Evolutionary conservation across 2,329 filamentous ascomycete genomes (phyloP).

Genomic region (Macroventuria anomochaeta): DNA sequence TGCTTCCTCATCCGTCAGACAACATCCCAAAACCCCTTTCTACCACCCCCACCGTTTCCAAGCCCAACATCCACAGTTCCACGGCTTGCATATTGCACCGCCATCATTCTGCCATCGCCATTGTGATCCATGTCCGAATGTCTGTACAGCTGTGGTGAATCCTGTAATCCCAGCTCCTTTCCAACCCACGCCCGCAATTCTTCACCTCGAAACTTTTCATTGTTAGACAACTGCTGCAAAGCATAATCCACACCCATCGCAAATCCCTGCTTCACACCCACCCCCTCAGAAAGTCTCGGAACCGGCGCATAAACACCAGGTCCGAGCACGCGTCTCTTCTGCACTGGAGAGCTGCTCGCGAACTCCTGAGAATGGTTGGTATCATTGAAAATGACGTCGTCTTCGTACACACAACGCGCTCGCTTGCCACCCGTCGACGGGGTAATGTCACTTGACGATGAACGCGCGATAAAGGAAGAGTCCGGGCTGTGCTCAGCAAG

Average conservation of each 20-base stretch:
- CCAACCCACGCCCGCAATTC: neutral
- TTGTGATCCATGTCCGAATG: too few species aligned
- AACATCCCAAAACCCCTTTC: constrained; percentile 9
- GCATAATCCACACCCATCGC: neutral
- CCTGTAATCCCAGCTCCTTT: neutral
- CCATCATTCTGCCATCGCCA: too few species aligned
- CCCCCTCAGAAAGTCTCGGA: neutral
- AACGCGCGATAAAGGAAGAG: neutral
- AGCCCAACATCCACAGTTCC: too few species aligned
- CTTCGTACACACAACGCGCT: neutral
- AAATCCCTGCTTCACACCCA: neutral
- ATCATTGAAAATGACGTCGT: too few species aligned
- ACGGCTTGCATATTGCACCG: too few species aligned
- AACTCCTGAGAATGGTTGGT: neutral
- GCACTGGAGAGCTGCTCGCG: neutral
- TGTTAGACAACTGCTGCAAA: neutral
- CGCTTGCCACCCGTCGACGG: neutral
- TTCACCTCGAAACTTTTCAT: neutral
- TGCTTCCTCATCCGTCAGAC: too few species aligned
- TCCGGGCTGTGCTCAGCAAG: neutral
- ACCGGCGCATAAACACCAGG: neutral
- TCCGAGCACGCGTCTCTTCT: neutral
- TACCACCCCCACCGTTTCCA: neutral
- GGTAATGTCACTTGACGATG: too few species aligned
- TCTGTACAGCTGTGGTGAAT: too few species aligned